Evolutionary conservation across 2,329 filamentous ascomycete species (phyloP).

Genomic region (Ophiostoma ulmi): DNA sequence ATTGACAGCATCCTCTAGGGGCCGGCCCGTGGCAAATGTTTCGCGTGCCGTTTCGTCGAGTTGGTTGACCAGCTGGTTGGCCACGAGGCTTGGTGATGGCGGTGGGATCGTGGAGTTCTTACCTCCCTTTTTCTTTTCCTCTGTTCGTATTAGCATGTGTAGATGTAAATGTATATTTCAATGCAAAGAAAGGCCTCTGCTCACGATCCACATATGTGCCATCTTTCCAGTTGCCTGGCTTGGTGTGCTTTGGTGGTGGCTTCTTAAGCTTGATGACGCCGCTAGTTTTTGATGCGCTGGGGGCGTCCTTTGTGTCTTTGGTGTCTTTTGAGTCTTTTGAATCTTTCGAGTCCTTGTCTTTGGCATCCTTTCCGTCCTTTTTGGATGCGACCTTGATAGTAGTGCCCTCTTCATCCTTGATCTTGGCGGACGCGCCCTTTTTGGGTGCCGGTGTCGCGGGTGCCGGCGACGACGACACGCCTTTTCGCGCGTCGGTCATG

Average conservation of each 20-base stretch:
- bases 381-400: constrained; percentile 61
- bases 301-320: not conserved
- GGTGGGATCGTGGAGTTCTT: constrained; percentile 30
- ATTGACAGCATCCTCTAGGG: constrained; percentile 73
- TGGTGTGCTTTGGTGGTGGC: constrained; percentile 55
- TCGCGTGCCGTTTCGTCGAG: constrained; percentile 72
- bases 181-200: constrained; percentile 22
- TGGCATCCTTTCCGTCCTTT: constrained; percentile 35
- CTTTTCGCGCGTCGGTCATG: constrained; percentile 34
- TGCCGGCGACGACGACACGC: constrained; percentile 29
- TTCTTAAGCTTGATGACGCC: constrained; percentile 60
- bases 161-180: too few species aligned
- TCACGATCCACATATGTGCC: constrained; percentile 59
- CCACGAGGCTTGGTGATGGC: constrained; percentile 46
- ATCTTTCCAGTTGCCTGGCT: constrained; percentile 68
- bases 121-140: constrained; percentile 47
- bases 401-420: constrained; percentile 52
- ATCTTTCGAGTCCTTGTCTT: constrained; percentile 34
- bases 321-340: constrained; percentile 34
- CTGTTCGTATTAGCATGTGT: constrained; percentile 15
- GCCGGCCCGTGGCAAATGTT: constrained; percentile 75
- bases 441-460: constrained; percentile 25
- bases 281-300: constrained; percentile 33
- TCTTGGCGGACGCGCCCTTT: constrained; percentile 29
- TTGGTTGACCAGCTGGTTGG: constrained; percentile 48